These are phyloP conservation scores for Sporothrix brunneoviolacea DNA, from an alignment of 2,329 filamentous ascomycete species.

Conservation along the genomic window DNA sequence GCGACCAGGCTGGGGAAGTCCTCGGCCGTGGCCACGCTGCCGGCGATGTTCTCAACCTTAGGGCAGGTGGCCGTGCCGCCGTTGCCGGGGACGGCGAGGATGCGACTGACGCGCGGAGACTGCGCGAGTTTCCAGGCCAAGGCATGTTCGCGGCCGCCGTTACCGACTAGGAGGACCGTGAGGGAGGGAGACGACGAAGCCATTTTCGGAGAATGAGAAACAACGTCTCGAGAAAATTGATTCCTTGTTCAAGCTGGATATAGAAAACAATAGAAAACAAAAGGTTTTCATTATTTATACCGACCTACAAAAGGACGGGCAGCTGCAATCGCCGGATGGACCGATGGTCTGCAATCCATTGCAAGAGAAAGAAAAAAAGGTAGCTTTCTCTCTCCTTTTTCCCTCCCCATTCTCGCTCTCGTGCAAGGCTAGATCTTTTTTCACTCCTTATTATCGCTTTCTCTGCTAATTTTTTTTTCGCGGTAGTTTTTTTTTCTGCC, in stretches of 20 bases:
- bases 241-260: too few species aligned
- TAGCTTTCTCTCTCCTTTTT: conserved; percentile 6
- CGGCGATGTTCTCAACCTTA: conserved; percentile 65
- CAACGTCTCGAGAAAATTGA: not conserved
- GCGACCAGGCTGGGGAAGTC: conserved; percentile 72
- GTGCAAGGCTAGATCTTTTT: conserved; percentile 8
- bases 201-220: conserved; percentile 4
- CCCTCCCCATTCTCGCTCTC: not conserved
- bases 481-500: conserved; percentile 10
- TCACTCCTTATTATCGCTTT: conserved; percentile 2
- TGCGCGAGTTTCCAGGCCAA: conserved; percentile 90
- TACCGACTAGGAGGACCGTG: conserved; percentile 73
- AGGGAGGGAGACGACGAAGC: conserved; percentile 11
- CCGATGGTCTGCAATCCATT: conserved; percentile 11
- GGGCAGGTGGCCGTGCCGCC: conserved; percentile 69
- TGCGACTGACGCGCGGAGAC: conserved; percentile 69
- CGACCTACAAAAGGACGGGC: conserved; percentile 6
- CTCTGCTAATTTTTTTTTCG: conserved; percentile 6
- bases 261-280: not conserved
- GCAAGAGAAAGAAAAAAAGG: not conserved
- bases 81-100: conserved; percentile 70
- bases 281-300: conserved; percentile 1
- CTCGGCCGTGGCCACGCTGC: conserved; percentile 55
- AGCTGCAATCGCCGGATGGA: conserved; percentile 12
- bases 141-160: conserved; percentile 90